These are phyloP conservation scores for Eucalyptus decipiens DNA, from an alignment of 345 rosid genomes.

Conservation along the genomic window DNA sequence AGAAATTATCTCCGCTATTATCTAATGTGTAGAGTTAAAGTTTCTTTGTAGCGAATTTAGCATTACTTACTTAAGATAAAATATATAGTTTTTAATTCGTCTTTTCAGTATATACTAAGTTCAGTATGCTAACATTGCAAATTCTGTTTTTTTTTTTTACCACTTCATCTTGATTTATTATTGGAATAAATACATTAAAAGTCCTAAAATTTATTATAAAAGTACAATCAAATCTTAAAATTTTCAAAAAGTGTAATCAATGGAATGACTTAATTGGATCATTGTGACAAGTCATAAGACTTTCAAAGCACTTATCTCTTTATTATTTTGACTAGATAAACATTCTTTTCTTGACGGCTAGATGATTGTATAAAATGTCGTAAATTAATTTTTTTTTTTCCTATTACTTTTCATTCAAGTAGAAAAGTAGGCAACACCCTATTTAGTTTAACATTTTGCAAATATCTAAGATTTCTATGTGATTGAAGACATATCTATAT, in stretches of 20 bases:
- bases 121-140: no score
- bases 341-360: not conserved
- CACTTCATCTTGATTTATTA: not conserved
- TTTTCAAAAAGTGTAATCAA: no score
- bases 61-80: not conserved
- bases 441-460: not conserved
- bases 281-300: no score
- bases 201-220: no score
- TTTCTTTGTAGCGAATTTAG: not conserved
- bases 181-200: no score
- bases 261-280: no score
- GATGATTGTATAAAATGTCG: not conserved
- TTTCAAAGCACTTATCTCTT: no score
- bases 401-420: not conserved
- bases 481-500: not conserved
- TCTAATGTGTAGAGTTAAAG: not conserved
- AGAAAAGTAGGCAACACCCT: not conserved
- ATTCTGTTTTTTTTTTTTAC: no score
- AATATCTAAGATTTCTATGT: not conserved
- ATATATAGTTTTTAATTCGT: not conserved
- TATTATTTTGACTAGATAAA: not conserved
- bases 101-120: not conserved
- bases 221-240: no score
- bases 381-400: not conserved
- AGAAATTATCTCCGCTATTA: not conserved